Evolutionary conservation across 345 rosid species (phyloP), one percentile per base, ranked within the genome.

Genomic region (Brassica carinata): DNA sequence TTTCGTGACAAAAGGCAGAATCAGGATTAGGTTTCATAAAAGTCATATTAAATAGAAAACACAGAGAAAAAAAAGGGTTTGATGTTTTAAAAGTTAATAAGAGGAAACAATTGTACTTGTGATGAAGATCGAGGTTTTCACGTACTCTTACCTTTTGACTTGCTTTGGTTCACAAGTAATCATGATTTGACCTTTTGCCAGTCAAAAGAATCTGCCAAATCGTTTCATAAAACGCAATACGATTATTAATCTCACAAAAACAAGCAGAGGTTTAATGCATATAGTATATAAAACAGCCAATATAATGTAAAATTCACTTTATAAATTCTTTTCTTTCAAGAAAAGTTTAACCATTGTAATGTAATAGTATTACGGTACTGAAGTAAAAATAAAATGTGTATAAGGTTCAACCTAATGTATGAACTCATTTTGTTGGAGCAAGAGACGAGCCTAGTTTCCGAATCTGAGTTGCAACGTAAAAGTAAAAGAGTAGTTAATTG

Each of bases 141-240:
- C 71, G 81, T 77, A 72, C 81, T 19, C 76, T 61, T 76, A 72
- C 67, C 51, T 74, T 72, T 81, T 79, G 76, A 83, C 81, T 81
- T 79, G 14, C 23, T 3, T 84, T 38, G 74, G 80, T 59, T 82
- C 78, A 74, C 33, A 68, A 43, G 48, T 59, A 72, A 80, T 83
- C 81, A 86, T 85, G 76, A 36, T 66, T 83, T 85, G 84, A 85
- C 83, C 64, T 67, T 63, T 71, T 58, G 23, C 40, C 83, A 77
- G 85, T 89, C 89, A 86, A 84, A 72, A 11, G 58, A 72, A 66
- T 73, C 86, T 43, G 81, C 87, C 83, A 51, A 18, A 71, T 34
- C 64, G 33, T 30, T 77, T 68, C 66, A 34, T 72, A 59, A 15
- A 71, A 45, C 38, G 15, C 63, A 17, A 5, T 1, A 66, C 33